Evolutionary conservation across 2,329 filamentous ascomycete species (phyloP).

Genomic region (Talaromyces sp.): DNA sequence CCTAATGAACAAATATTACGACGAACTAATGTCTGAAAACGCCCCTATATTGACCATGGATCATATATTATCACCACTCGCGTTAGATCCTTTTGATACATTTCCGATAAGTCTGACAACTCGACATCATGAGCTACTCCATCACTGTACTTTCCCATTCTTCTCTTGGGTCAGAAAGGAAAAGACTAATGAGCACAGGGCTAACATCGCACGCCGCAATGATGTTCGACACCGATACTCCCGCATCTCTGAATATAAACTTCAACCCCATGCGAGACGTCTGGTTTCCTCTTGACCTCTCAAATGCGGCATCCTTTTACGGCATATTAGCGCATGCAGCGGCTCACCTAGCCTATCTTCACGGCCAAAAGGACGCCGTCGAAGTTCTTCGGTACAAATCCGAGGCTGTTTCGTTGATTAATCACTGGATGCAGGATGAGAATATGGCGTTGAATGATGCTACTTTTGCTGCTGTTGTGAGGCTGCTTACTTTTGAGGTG

Average conservation of each 20-base stretch:
- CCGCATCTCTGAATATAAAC: not conserved
- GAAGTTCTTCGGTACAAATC: conserved; percentile 16
- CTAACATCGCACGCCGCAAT: conserved; percentile 15
- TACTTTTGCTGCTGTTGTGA: conserved; percentile 17
- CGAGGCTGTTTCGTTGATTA: conserved; percentile 16
- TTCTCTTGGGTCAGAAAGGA: not conserved
- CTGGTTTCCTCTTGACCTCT: conserved; percentile 18
- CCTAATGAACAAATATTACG: conserved; percentile 1
- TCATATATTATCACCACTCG: conserved; percentile 4
- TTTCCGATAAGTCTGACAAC: conserved; percentile 15
- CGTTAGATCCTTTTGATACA: conserved; percentile 14
- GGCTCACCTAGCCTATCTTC: conserved; percentile 15
- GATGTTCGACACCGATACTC: conserved; percentile 13
- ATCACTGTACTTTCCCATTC: conserved; percentile 13
- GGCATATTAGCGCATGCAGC: conserved; percentile 17
- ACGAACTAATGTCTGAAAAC: not conserved
- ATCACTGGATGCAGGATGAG: conserved; percentile 16
- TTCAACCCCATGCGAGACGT: conserved; percentile 19
- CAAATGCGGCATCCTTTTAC: conserved; percentile 18
- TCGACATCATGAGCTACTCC: conserved; percentile 13
- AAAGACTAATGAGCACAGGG: conserved; percentile 4
- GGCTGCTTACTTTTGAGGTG: conserved; percentile 18
- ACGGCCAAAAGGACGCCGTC: conserved; percentile 7
- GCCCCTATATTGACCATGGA: not conserved
- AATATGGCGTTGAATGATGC: conserved; percentile 11